Base-by-base conservation (phyloP, 2,329 filamentous ascomycete species). In the Dothistroma pini region DNA sequence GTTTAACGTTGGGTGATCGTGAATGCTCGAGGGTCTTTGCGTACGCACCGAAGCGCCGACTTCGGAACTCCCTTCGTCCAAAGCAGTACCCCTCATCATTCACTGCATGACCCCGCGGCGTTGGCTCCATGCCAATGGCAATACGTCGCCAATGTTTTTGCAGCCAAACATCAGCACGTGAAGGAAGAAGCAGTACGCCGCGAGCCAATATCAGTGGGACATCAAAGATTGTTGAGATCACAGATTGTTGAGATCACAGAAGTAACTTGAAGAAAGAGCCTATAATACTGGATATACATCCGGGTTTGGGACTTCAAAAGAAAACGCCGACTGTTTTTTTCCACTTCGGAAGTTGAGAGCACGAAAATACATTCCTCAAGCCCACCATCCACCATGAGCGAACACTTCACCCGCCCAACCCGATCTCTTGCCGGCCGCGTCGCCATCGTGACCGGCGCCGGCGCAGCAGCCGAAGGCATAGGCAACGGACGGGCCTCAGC, bases 401-500 rank as follows among this genome's bases (percentile, higher is more conserved):
- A 70, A 59, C 48, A 63, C 51, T 66, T 68, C 54, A 50, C 63
- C 10, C 66, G 71, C 52, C 79, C 79, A 3, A 72, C 73, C 1
- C 74, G 78, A 9, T 78, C 76, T 10, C 72, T 81, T 0, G 66
- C 67, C 19, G 74, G 73, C 35, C 77, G 79, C 62, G 78, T 81
- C 16, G 81, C 82, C 50, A 83, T 87, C 56, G 80, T 86, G 31
- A 85, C 84, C 0, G 84, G 84, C n/a, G 84, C 84, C 14, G 84
- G 84, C 16, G 81, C 80, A 57, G 73, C 76, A 25, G 82, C 79
- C 32, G 80, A 84, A 47, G 84, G 83, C 0, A 83, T 87, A 50
- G 85, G 85, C 4, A 88, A 87, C 64, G 85, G 84, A 0, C 79
- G 81, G 38, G 85, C 80, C 0, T 81, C 81, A 58, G 81, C 84